phyloP scores from a whole-genome alignment of 352 stramenopile species.

The Pythium grandisporangium region DNA sequence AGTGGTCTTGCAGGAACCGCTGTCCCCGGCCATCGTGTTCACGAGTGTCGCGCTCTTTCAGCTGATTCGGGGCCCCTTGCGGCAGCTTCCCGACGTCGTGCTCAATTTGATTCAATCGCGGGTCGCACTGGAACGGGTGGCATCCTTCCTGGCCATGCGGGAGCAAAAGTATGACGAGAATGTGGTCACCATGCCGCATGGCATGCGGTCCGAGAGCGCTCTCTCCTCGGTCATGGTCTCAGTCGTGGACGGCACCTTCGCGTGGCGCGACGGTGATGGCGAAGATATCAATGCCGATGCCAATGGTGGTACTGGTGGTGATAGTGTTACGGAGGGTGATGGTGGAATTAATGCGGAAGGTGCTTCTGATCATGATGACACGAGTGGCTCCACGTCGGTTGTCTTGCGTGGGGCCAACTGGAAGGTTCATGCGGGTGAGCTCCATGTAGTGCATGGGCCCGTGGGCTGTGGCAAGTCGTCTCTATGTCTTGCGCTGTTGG shows the following conservation, averaged over 20 bases:
- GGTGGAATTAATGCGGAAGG: too few relatives aligned
- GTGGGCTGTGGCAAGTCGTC: slow-evolving; percentile 90
- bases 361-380: too few relatives aligned
- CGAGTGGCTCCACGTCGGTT: neutral
- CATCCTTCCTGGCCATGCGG: slow-evolving; percentile 30
- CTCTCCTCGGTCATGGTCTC: slow-evolving; percentile 13
- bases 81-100: slow-evolving; percentile 20
- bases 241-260: slow-evolving; percentile 20
- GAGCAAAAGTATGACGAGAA: slow-evolving; percentile 10
- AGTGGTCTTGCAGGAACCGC: slow-evolving; percentile 14
- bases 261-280: too few relatives aligned
- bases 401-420: slow-evolving; percentile 53
- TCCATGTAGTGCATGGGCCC: slow-evolving; percentile 84
- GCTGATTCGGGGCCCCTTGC: slow-evolving; percentile 23
- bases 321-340: too few relatives aligned
- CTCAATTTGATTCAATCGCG: slow-evolving; percentile 22
- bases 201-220: slow-evolving; percentile 4
- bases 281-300: too few relatives aligned
- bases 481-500: slow-evolving; percentile 85
- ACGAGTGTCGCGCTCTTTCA: slow-evolving; percentile 42
- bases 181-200: slow-evolving; percentile 4
- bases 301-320: too few relatives aligned
- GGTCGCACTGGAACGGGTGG: slow-evolving; percentile 18
- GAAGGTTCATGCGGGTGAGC: slow-evolving; percentile 45
- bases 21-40: slow-evolving; percentile 40